Evolutionary conservation across 1,139 yeast species (phyloP), one percentile per base, ranked within the genome.

Genomic region (Yamadazyma sp.): DNA sequence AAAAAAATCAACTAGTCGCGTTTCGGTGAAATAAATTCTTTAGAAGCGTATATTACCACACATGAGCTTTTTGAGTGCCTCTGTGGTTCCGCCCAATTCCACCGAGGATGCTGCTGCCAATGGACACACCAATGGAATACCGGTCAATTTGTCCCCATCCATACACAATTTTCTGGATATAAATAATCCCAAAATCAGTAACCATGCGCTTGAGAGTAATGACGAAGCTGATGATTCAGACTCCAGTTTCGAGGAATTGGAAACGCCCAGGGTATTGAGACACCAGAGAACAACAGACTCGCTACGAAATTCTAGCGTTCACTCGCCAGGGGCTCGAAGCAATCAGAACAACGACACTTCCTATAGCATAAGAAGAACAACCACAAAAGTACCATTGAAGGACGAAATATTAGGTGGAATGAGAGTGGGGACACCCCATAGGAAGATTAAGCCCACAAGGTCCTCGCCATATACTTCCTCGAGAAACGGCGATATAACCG

Each of bases 191-290:
- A 29, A 29, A 14, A 6, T 29, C 10, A 14, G 17, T 9, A 26
- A 26, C 31, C 35, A 15, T 17, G 35, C 26, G 13, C 28, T 33
- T 4, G 31, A 17, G 18, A 33, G 35, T 20, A 27, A 33, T n/a
- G 35, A 21, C 23, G 61, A 56, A 21, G 57, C 60, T 35, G 65
- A 60, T 42, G 61, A 59, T 25, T 54, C 62, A 3, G 43, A 40
- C 15, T 54, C 62, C 8, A 39, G 38, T 9, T 41, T 41, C 20
- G 44, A 41, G 33, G 41, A 33, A 6, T 31, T 53, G 14, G 61
- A 55, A 16, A 53, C 60, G 2, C 61, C 62, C 18, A 47, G 39
- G 38, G 33, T 40, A 9, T 26, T 47, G 10, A 38, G 48, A 38
- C 38, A 38, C 29, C 35, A 31, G 15, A 30, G 37, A 16, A 33